Evolutionary conservation across 495 filamentous ascomycete species (phyloP).

Genomic region (Talaromyces nanjingensis): DNA sequence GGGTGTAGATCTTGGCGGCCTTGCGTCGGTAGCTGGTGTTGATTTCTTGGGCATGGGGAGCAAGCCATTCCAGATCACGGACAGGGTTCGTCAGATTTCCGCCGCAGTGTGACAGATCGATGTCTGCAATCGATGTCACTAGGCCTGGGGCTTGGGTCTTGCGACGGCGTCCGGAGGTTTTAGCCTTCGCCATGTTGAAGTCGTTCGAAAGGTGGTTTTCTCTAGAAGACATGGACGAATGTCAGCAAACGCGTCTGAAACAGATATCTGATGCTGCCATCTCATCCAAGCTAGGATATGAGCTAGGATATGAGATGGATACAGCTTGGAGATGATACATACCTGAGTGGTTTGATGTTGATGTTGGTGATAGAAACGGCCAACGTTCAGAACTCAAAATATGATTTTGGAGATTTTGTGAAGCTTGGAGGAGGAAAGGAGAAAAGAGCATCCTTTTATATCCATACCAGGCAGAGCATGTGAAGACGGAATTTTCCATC

Average conservation of each 20-base stretch:
- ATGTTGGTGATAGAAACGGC: background rate
- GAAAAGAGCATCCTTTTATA: background rate
- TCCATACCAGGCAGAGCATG: background rate
- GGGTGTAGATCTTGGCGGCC: slow-evolving; percentile 6
- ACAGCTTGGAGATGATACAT: background rate
- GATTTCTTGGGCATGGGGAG: background rate
- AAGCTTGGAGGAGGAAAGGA: background rate
- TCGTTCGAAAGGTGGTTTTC: background rate
- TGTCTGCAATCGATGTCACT: background rate
- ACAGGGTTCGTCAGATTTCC: background rate
- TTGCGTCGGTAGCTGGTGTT: background rate
- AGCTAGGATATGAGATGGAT: background rate
- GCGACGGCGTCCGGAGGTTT: background rate
- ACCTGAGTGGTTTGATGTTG: background rate
- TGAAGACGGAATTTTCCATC: background rate
- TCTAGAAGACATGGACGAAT: background rate
- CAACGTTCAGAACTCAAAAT: background rate
- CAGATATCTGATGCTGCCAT: background rate
- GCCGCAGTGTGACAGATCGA: background rate
- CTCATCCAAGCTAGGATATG: background rate
- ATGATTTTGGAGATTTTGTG: background rate
- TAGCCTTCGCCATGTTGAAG: background rate
- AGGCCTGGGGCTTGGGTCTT: background rate
- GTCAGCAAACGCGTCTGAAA: background rate
- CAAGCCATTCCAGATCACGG: slow-evolving; percentile 6